Conservation (phyloP, 306 rosid species). For the Glycyrrhiza uralensis region DNA sequence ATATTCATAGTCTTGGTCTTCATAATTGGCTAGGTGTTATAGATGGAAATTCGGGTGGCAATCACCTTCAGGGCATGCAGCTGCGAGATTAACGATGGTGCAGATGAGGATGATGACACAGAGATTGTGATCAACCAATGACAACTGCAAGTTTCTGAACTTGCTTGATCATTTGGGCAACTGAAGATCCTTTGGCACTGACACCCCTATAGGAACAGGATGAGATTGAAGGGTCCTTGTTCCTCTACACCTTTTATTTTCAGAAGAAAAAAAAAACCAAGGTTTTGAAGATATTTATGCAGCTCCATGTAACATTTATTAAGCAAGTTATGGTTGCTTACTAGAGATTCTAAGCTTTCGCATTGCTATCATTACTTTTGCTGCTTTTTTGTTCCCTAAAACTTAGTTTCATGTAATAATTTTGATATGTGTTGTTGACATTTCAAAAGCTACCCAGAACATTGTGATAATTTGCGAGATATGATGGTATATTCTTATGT, state of each 20-base stretch:
- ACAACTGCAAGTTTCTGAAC: conserved; percentile 32
- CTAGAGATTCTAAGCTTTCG: conserved; percentile 7
- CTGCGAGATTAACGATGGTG: conserved; percentile 22
- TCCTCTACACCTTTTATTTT: conserved; percentile 6
- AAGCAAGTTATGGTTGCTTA: conserved; percentile 6
- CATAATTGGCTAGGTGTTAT: neutral
- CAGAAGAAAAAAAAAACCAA: neutral
- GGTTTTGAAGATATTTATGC: conserved; percentile 7
- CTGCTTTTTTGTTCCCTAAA: neutral
- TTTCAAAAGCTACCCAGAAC: conserved; percentile 22
- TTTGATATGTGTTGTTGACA: neutral
- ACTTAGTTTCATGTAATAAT: neutral
- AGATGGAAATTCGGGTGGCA: conserved; percentile 21
- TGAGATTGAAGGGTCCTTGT: conserved; percentile 1
- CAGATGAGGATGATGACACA: conserved; percentile 25
- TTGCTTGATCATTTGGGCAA: conserved; percentile 68
- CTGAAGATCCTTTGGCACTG: conserved; percentile 73
- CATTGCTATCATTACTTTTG: neutral
- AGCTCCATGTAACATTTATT: neutral
- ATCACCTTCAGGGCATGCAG: conserved; percentile 2
- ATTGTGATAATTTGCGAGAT: neutral
- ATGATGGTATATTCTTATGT: neutral
- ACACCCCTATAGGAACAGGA: conserved; percentile 8
- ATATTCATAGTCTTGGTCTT: neutral
- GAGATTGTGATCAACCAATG: conserved; percentile 11